Evolutionary conservation across 2,329 filamentous ascomycete species (phyloP).

Genomic region (Graphilbum fragrans): DNA sequence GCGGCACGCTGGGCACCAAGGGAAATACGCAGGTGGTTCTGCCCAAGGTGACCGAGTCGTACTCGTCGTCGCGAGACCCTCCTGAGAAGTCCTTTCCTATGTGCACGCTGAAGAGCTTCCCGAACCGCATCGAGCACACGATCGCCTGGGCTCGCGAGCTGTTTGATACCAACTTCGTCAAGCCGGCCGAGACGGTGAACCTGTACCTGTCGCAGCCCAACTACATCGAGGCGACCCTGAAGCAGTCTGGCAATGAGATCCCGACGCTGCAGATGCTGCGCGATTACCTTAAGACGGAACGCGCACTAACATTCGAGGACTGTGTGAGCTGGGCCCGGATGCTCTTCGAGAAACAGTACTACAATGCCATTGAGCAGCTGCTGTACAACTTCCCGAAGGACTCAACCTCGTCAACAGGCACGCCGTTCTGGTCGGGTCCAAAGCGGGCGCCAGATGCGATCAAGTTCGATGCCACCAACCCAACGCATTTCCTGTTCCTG

Average conservation of each 20-base stretch:
- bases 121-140: slow-evolving; percentile 96
- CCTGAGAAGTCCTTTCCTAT: slow-evolving; percentile 98
- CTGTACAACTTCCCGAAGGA: slow-evolving; percentile 97
- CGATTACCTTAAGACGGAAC: slow-evolving; percentile 83
- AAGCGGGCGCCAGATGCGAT: slow-evolving; percentile 91
- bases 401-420: slow-evolving; percentile 73
- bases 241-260: slow-evolving; percentile 92
- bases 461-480: slow-evolving; percentile 75
- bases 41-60: slow-evolving; percentile 85
- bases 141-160: slow-evolving; percentile 96
- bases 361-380: slow-evolving; percentile 91
- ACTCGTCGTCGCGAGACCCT: slow-evolving; percentile 88
- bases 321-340: slow-evolving; percentile 92
- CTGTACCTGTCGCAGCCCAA: slow-evolving; percentile 84
- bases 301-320: slow-evolving; percentile 86
- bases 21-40: slow-evolving; percentile 96
- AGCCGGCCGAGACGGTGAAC: slow-evolving; percentile 87
- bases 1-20: slow-evolving; percentile 96
- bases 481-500: slow-evolving; percentile 79
- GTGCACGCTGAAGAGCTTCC: slow-evolving; percentile 95
- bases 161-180: slow-evolving; percentile 89
- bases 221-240: slow-evolving; percentile 75
- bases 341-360: slow-evolving; percentile 92
- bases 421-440: slow-evolving; percentile 94
- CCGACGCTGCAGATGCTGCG: slow-evolving; percentile 81